Evolutionary conservation across 2,329 filamentous ascomycete species (phyloP).

Genomic region (Trichoderma gracile): DNA sequence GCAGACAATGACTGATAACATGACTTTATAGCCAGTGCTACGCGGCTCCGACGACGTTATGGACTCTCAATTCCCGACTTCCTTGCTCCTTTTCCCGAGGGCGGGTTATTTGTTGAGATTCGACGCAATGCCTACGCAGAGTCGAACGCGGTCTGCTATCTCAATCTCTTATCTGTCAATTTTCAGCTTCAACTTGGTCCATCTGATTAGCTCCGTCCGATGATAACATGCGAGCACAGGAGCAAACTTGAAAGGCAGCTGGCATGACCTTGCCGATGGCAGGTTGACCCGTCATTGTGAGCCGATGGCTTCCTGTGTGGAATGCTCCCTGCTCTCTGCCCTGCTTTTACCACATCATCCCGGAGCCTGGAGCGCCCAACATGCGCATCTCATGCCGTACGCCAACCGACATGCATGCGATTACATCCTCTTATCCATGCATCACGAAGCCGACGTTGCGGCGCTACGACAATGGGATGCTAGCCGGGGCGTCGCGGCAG

Average conservation of each 20-base stretch:
- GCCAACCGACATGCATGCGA: slow-evolving; percentile 4
- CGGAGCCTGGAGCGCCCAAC: not conserved
- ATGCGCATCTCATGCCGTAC: not conserved
- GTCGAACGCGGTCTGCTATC: not conserved
- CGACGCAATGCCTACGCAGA: slow-evolving; percentile 5
- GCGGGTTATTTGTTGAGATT: slow-evolving; percentile 12
- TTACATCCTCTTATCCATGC: not conserved
- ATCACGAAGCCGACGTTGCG: slow-evolving; percentile 15
- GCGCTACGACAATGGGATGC: not conserved
- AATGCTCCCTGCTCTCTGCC: not conserved
- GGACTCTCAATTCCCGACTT: slow-evolving; percentile 6
- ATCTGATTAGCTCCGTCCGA: not conserved
- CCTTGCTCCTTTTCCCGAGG: not conserved
- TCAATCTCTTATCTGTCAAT: not conserved
- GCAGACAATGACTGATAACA: not conserved
- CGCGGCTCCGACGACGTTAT: slow-evolving; percentile 1
- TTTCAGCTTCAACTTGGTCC: not conserved
- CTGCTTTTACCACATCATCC: not conserved
- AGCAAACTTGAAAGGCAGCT: not conserved
- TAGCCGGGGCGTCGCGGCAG: slow-evolving; percentile 20
- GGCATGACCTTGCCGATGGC: not conserved
- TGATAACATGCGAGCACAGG: slow-evolving; percentile 15
- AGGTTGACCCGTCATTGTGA: not conserved
- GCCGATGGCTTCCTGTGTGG: not conserved
- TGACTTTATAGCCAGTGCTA: not conserved